phyloP scores from a whole-genome alignment of 75 land plant species.

The Cupressus sempervirens region DNA sequence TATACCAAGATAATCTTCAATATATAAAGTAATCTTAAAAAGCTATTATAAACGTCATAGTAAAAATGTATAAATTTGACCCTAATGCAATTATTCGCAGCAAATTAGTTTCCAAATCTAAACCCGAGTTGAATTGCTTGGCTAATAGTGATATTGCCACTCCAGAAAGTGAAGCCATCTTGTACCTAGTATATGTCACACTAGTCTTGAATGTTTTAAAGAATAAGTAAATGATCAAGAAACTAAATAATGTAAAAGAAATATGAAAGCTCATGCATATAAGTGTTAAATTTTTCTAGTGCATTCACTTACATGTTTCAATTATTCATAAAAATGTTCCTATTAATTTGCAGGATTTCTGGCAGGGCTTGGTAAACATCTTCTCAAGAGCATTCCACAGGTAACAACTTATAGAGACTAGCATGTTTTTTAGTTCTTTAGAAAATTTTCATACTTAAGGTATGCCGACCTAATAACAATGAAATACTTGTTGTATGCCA shows the following conservation, averaged over 20 bases:
- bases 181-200: background rate
- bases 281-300: background rate
- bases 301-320: background rate
- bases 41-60: background rate
- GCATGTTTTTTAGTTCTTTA: background rate
- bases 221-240: background rate
- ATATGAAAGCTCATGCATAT: background rate
- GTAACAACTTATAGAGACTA: background rate
- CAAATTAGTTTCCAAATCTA: background rate
- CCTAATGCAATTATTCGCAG: background rate
- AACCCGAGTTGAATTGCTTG: background rate
- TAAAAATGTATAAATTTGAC: background rate
- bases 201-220: background rate
- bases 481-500: background rate
- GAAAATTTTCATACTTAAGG: background rate
- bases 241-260: background rate
- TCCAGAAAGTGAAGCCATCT: background rate
- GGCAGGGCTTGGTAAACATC: background rate
- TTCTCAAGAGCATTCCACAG: conserved; percentile 6
- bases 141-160: background rate
- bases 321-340: background rate
- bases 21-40: background rate
- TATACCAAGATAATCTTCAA: no score
- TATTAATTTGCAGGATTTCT: background rate
- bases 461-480: background rate